Evolutionary conservation across 768 basidiomycete genomes (phyloP).

Genomic region (Suillus americanus): DNA sequence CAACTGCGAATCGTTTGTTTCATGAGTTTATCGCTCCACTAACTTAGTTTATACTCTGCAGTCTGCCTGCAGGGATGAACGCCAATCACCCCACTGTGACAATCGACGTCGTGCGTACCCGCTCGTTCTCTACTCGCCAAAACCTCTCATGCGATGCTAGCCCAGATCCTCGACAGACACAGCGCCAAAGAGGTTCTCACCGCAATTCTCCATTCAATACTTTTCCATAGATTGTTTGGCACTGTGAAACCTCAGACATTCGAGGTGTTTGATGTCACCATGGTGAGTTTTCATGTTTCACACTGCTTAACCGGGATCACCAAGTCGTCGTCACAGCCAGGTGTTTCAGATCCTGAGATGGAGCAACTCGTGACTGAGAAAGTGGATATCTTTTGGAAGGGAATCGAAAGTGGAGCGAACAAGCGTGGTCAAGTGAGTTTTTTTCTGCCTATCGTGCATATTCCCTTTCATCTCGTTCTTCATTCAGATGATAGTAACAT

Average conservation of each 20-base stretch:
- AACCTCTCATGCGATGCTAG: not conserved
- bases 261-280: slow-evolving; percentile 81
- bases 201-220: slow-evolving; percentile 75
- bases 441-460: not conserved
- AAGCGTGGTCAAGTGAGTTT: slow-evolving; percentile 66
- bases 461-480: not conserved
- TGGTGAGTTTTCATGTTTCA: slow-evolving; percentile 51
- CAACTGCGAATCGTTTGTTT: not conserved
- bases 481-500: slow-evolving; percentile 61
- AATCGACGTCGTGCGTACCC: slow-evolving; percentile 29
- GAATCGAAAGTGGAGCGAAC: slow-evolving; percentile 57
- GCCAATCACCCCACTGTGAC: slow-evolving; percentile 26
- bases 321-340: slow-evolving; percentile 49
- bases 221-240: slow-evolving; percentile 84
- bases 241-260: slow-evolving; percentile 73
- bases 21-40: not conserved
- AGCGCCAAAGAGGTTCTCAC: slow-evolving; percentile 72
- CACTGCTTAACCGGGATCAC: not conserved
- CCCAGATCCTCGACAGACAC: slow-evolving; percentile 68
- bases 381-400: slow-evolving; percentile 78
- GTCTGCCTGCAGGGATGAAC: slow-evolving; percentile 20
- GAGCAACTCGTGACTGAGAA: slow-evolving; percentile 73
- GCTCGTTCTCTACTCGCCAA: no score
- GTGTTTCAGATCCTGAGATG: slow-evolving; percentile 71
- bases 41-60: not conserved